Percentiles rank a stretch among this genome's conserved stretches.
Conservation (phyloP, 2,329 filamentous ascomycete genomes). For the Gaeumannomyces sp. region DNA sequence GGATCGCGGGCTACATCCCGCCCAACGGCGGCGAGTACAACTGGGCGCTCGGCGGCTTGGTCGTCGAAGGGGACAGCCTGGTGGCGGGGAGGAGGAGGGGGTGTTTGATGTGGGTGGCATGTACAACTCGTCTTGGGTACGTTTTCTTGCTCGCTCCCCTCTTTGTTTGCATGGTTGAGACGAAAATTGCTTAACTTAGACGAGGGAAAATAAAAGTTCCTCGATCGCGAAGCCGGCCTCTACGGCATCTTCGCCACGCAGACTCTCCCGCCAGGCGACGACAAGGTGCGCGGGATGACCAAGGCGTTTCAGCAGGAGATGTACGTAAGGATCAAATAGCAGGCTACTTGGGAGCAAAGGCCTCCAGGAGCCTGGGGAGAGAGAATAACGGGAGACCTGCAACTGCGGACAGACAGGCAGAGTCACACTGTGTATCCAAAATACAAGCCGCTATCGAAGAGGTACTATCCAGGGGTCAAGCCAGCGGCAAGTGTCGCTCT, state of each 20-base stretch:
- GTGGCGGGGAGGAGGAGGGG: conserved; percentile 29
- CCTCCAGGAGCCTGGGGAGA: too few species aligned
- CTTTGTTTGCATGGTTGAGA: background rate
- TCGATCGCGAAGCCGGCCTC: conserved; percentile 31
- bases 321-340: conserved; percentile 23
- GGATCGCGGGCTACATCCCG: conserved; percentile 23
- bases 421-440: too few species aligned
- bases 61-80: conserved; percentile 32
- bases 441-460: too few species aligned
- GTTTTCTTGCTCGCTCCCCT: conserved; percentile 16
- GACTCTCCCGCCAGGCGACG: conserved; percentile 34
- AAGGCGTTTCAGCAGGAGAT: conserved; percentile 32
- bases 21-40: conserved; percentile 29
- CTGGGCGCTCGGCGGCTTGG: conserved; percentile 35
- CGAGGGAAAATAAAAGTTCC: conserved; percentile 16
- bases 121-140: conserved; percentile 40
- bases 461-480: too few species aligned
- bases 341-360: too few species aligned
- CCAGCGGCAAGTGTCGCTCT: too few species aligned
- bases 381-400: too few species aligned
- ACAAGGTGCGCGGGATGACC: conserved; percentile 26
- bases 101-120: conserved; percentile 37
- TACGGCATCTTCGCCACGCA: conserved; percentile 36
- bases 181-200: background rate
- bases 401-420: too few species aligned